These are phyloP conservation scores for Aureobasidium mangrovei DNA, from an alignment of 2,329 filamentous ascomycete genomes.

Conservation along the genomic window DNA sequence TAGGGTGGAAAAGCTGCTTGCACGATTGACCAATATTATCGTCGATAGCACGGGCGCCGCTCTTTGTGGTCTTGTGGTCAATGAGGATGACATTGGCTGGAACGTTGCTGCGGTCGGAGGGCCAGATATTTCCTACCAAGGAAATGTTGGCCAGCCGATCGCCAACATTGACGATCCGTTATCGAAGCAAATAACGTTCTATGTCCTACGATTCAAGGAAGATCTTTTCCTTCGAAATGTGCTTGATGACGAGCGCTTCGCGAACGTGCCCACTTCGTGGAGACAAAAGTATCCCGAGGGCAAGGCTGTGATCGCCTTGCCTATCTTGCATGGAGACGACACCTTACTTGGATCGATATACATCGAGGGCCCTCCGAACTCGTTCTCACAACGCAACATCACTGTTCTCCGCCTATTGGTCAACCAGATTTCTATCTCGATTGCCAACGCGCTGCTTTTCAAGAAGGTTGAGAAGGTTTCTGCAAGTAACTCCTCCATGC, in stretches of 20 bases:
- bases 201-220: conserved; percentile 68
- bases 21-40: conserved; percentile 75
- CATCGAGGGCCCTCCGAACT: conserved; percentile 63
- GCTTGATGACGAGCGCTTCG: conserved; percentile 66
- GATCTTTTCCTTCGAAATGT: conserved; percentile 66
- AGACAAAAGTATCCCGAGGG: conserved; percentile 58
- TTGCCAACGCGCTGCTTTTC: conserved; percentile 56
- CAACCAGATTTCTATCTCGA: conserved; percentile 62
- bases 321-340: conserved; percentile 64
- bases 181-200: conserved; percentile 68
- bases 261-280: conserved; percentile 64
- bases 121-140: conserved; percentile 41
- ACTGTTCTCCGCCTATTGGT: conserved; percentile 56
- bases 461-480: conserved; percentile 66
- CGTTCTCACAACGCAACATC: conserved; percentile 61
- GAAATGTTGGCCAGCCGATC: conserved; percentile 51
- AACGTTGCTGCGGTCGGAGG: conserved; percentile 66
- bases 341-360: conserved; percentile 66
- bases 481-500: conserved; percentile 69
- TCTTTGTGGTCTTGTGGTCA: conserved; percentile 63
- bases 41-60: conserved; percentile 68
- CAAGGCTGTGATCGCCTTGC: conserved; percentile 70
- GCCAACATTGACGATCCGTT: conserved; percentile 56
- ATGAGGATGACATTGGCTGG: conserved; percentile 59
- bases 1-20: conserved; percentile 64